Conservation (phyloP, 176 grass and related monocot genomes). For the Thinopyrum elongatum region DNA sequence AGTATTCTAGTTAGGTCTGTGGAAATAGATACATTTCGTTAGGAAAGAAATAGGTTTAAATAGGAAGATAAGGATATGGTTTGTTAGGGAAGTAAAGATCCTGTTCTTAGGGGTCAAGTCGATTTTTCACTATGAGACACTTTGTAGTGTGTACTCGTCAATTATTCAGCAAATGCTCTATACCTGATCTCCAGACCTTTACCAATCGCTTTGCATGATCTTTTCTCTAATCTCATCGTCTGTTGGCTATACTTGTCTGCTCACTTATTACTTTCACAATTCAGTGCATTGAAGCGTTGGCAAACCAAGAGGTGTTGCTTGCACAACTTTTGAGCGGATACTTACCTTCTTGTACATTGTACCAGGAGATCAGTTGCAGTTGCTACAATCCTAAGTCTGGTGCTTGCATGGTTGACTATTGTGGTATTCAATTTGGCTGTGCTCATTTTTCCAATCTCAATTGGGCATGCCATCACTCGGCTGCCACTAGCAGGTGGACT, state of each 20-base stretch:
- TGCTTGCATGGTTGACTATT: slow-evolving; percentile 34
- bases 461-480: slow-evolving; percentile 43
- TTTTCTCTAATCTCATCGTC: slow-evolving; percentile 1
- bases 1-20: background rate
- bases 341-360: slow-evolving; percentile 13
- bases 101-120: background rate
- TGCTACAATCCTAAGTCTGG: slow-evolving; percentile 26
- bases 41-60: background rate
- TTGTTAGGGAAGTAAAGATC: background rate
- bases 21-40: background rate
- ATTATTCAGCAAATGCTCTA: background rate
- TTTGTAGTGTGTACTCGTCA: background rate
- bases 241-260: background rate
- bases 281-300: background rate
- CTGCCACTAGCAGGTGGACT: slow-evolving; percentile 32
- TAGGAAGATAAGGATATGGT: background rate
- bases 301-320: background rate
- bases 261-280: background rate
- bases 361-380: slow-evolving; percentile 29
- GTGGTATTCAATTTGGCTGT: slow-evolving; percentile 41
- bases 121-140: background rate
- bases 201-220: background rate
- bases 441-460: slow-evolving; percentile 37
- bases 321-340: background rate
- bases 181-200: background rate